These are phyloP conservation scores for Dictyophora rubrovolvata DNA, from an alignment of 768 basidiomycete species.

Conservation along the genomic window DNA sequence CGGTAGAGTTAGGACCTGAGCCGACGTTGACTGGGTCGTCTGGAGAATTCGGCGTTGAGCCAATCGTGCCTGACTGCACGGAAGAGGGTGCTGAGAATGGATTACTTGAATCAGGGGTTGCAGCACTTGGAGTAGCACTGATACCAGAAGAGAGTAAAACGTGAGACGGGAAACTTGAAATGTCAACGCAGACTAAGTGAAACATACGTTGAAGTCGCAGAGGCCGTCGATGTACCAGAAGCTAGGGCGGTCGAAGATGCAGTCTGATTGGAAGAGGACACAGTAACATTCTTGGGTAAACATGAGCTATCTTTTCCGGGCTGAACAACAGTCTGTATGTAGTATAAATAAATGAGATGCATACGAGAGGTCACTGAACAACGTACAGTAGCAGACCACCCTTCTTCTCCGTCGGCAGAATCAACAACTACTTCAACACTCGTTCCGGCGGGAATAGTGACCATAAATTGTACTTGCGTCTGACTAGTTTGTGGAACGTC, in stretches of 20 bases:
- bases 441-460: constrained; percentile 36
- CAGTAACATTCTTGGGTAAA: constrained; percentile 13
- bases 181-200: neutral
- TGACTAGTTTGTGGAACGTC: constrained; percentile 45
- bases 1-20: constrained; percentile 10
- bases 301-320: constrained; percentile 29
- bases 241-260: neutral
- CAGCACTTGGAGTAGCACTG: neutral
- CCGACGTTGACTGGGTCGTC: constrained; percentile 7
- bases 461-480: constrained; percentile 35
- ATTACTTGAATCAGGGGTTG: neutral
- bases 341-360: neutral
- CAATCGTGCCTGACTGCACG: neutral
- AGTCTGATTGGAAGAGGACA: constrained; percentile 9
- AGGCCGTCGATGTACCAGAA: constrained; percentile 3
- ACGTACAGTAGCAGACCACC: constrained; percentile 55
- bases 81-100: neutral
- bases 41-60: neutral
- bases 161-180: neutral
- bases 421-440: constrained; percentile 41
- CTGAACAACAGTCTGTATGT: constrained; percentile 26
- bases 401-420: constrained; percentile 46
- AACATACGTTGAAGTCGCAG: neutral
- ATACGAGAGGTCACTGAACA: neutral
- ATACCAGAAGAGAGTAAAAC: neutral